Evolutionary conservation across 306 rosid species (phyloP), one percentile per base, ranked within the genome.

Genomic region (Prunus fruticosa): DNA sequence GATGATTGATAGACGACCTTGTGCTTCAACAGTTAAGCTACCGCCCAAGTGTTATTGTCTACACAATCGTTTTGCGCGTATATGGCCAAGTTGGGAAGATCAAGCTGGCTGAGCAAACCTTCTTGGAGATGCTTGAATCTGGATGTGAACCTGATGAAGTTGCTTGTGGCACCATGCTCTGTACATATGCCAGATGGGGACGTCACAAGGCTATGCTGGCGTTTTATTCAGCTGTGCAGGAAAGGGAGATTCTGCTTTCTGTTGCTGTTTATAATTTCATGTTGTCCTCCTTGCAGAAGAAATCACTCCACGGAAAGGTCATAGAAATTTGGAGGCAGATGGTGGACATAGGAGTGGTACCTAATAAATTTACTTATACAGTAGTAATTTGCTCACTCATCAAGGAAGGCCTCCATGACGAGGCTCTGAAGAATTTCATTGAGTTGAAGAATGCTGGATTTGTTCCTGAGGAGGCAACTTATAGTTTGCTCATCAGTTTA

Each of bases 161-260:
- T 79, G 96, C 97, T 69, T 90, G 93, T 64, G 98, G 98, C 32
- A 95, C 98, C 73, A 90, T 94, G 97, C 87, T 95, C 34, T 95
- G 98, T 78, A 84, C 96, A 3, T 95, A 95, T 77, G 98, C 98
- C 16, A 88, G 96, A 84, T 94, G 98, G 98, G 98, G 97, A 51
- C 96, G 87, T 68, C 89, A 91, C 74, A 89, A 86, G 87, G 87
- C 96, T 51, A 92, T 95, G 98, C 71, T 95, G 53, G 81, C 97
- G 9, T 92, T 95, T 78, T 92, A 92, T 78, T 90, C 98, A 3
- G 96, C 98, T 0, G 89, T 95, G 38, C 84, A 82, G 49, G 90
- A 92, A 27, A 85, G 97, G 87, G 89, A 86, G 46, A 60, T 90
- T 14, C 15, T 77, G 45, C 83, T 91, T 32, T 71, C 98, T 53